phyloP scores from a whole-genome alignment of 2,329 filamentous ascomycete genomes.

The Calonectria pteridis region DNA sequence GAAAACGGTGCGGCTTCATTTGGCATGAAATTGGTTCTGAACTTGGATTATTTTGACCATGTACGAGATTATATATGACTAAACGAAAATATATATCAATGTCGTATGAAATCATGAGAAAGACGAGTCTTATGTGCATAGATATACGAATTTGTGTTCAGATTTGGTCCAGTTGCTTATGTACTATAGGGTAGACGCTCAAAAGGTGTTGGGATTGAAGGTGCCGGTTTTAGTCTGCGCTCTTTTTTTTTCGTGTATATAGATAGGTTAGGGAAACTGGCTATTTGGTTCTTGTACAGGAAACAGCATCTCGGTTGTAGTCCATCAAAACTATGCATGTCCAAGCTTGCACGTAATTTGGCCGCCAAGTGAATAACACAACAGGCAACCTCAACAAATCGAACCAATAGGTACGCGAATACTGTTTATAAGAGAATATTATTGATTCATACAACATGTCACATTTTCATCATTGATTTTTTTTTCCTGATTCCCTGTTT shows the following conservation, averaged over 20 bases:
- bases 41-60: neutral
- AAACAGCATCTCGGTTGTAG: too few species aligned
- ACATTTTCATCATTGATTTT: neutral
- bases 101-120: neutral
- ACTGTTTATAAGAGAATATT: neutral
- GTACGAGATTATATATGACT: conserved; percentile 8
- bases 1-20: conserved; percentile 8
- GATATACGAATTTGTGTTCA: neutral
- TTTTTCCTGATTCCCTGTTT: neutral
- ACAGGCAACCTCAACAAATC: neutral
- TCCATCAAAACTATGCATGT: too few species aligned
- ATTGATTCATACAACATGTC: neutral
- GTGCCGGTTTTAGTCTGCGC: neutral
- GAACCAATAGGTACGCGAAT: neutral
- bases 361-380: too few species aligned
- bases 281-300: neutral
- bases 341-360: too few species aligned
- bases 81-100: neutral
- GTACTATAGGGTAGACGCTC: neutral
- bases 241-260: neutral
- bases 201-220: neutral
- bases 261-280: neutral
- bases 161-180: neutral
- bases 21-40: neutral
- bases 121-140: neutral